A percentile compares a stretch with the other conserved stretches of the same genome.
phyloP scores from a whole-genome alignment of 139 green algal species.

The Edaphochlamys debaryana region DNA sequence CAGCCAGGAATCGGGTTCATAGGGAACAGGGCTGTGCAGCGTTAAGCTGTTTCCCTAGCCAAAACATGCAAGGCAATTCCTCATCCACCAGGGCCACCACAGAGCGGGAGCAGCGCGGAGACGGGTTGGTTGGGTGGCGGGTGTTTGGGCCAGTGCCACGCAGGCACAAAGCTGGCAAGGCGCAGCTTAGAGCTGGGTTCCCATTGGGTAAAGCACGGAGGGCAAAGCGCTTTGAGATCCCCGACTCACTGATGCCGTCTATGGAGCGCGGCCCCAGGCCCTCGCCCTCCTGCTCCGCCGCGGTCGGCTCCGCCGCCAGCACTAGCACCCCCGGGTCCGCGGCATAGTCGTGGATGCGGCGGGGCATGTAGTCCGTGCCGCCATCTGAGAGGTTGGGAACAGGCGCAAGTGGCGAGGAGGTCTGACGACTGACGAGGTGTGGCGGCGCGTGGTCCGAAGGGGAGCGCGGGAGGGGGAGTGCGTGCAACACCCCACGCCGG shows the following conservation, averaged over 20 bases:
- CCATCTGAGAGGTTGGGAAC: neutral
- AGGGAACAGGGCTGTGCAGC: neutral
- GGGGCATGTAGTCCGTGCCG: slow-evolving; percentile 28
- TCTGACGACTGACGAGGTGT: neutral
- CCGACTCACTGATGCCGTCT: slow-evolving; percentile 7
- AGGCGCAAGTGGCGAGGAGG: no score
- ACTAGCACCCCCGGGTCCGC: neutral
- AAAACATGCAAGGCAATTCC: neutral
- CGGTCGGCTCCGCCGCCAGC: slow-evolving; percentile 25
- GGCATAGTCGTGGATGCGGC: neutral
- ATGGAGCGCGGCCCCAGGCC: neutral
- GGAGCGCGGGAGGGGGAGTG: neutral
- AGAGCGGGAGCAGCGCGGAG: no score
- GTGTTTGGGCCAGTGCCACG: no score
- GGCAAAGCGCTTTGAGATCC: no score
- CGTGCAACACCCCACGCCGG: no score
- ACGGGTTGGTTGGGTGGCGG: no score
- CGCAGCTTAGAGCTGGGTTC: no score
- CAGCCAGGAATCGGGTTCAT: neutral
- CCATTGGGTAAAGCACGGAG: no score
- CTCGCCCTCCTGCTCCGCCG: no score
- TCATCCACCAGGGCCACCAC: no score
- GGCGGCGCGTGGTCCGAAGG: neutral
- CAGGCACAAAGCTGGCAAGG: no score
- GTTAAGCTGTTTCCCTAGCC: neutral